These are phyloP conservation scores for Suillus clintonianus DNA, from an alignment of 768 basidiomycete species.

Conservation along the genomic window DNA sequence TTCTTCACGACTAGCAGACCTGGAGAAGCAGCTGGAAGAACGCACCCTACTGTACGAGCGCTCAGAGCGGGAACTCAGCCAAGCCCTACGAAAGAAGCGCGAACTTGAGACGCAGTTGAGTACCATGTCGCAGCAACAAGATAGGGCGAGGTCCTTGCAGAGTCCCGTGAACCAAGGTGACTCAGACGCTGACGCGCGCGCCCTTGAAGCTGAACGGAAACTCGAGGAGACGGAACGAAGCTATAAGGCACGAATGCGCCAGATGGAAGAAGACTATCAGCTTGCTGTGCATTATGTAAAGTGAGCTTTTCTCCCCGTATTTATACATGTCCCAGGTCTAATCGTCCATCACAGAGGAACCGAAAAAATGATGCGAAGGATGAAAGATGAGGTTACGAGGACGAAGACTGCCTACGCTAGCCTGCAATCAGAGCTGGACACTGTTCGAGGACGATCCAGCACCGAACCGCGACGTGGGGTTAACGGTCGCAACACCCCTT, in stretches of 20 bases:
- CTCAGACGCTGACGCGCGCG: slow-evolving; percentile 45
- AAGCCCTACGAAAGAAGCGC: slow-evolving; percentile 63
- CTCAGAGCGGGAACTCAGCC: slow-evolving; percentile 74
- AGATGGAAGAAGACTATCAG: slow-evolving; percentile 95
- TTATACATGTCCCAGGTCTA: slow-evolving; percentile 14
- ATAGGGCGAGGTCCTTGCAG: slow-evolving; percentile 60
- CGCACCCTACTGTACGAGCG: slow-evolving; percentile 70
- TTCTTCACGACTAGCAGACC: slow-evolving; percentile 57
- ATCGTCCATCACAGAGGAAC: slow-evolving; percentile 65
- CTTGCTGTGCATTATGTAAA: slow-evolving; percentile 98
- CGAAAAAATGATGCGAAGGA: slow-evolving; percentile 95
- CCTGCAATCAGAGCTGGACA: slow-evolving; percentile 85
- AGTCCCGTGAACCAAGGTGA: slow-evolving; percentile 48
- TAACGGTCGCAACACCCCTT: slow-evolving; percentile 81
- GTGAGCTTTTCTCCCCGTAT: slow-evolving; percentile 47
- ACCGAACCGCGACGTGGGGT: slow-evolving; percentile 50
- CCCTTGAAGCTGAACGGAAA: slow-evolving; percentile 72
- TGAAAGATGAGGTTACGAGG: slow-evolving; percentile 93
- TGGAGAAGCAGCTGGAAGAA: slow-evolving; percentile 80
- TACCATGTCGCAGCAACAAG: slow-evolving; percentile 65
- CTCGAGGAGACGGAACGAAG: slow-evolving; percentile 76
- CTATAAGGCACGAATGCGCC: slow-evolving; percentile 79
- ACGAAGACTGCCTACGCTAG: slow-evolving; percentile 80
- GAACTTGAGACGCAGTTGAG: slow-evolving; percentile 74
- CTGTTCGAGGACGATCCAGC: slow-evolving; percentile 59